phyloP scores from a whole-genome alignment of 2,329 filamentous ascomycete genomes.

The Ophiocordyceps camponoti-rufipedis region DNA sequence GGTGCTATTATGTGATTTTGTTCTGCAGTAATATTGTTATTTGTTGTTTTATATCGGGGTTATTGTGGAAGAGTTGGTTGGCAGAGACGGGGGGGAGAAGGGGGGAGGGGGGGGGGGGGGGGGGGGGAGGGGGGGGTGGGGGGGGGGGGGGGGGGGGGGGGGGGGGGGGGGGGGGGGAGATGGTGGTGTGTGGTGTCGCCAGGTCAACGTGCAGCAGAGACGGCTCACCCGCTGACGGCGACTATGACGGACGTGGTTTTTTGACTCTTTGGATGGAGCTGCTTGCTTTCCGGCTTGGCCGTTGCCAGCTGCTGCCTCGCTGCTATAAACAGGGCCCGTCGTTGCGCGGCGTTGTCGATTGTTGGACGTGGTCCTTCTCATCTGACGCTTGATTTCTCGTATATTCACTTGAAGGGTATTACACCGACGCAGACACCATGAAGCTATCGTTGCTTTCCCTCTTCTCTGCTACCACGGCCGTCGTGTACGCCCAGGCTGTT shows the following conservation, averaged over 20 bases:
- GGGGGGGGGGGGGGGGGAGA: neutral
- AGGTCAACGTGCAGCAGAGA: neutral
- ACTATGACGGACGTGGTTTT: neutral
- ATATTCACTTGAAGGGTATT: neutral
- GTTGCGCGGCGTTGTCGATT: neutral
- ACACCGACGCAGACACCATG: neutral
- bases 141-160: too few relatives aligned
- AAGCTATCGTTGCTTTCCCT: neutral
- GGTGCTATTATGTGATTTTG: too few relatives aligned
- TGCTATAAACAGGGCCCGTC: neutral
- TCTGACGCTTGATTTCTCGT: neutral
- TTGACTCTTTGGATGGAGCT: neutral
- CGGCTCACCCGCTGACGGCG: neutral
- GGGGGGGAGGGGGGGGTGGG: too few relatives aligned
- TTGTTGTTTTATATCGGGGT: too few relatives aligned
- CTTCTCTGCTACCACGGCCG: neutral
- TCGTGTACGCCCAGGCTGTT: neutral
- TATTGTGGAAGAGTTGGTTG: too few relatives aligned
- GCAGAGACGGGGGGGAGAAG: too few relatives aligned
- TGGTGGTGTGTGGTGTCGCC: neutral
- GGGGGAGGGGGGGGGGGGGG: too few relatives aligned
- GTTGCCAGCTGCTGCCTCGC: neutral
- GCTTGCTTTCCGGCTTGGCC: neutral
- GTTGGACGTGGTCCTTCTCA: neutral
- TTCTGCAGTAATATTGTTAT: too few relatives aligned